Percentiles rank a stretch among this genome's conserved stretches.
Conservation (phyloP, 1,284 basidiomycete genomes). For the Ceratobasidium sp. region DNA sequence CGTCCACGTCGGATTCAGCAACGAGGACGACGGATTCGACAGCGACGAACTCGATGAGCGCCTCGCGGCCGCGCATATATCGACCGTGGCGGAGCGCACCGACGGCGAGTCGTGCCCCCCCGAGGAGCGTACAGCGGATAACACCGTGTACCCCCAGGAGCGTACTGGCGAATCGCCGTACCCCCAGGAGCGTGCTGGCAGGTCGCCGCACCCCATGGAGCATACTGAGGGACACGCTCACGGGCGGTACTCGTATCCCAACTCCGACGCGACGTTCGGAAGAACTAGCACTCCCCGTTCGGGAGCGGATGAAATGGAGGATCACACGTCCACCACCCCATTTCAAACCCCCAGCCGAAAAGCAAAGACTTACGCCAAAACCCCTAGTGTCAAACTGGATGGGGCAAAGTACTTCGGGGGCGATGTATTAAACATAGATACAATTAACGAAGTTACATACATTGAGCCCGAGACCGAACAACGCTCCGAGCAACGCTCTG, state of each 20-base stretch:
- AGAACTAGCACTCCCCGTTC: not conserved
- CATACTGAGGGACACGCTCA: not conserved
- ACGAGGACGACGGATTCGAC: too few species aligned
- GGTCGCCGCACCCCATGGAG: slow-evolving; percentile 8
- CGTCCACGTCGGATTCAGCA: not conserved
- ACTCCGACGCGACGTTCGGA: not conserved
- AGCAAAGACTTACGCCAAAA: not conserved
- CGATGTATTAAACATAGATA: not conserved
- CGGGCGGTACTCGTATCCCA: not conserved
- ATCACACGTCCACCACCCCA: not conserved
- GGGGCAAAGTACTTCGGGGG: not conserved
- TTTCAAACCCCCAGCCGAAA: not conserved
- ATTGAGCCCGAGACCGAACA: slow-evolving; percentile 1
- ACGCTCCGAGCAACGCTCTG: slow-evolving; percentile 20
- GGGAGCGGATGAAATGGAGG: not conserved
- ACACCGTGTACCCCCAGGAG: not conserved
- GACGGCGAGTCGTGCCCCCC: slow-evolving; percentile 11
- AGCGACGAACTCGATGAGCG: not conserved
- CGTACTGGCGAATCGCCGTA: not conserved
- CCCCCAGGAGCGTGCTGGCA: not conserved
- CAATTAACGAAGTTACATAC: too few species aligned
- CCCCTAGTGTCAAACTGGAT: not conserved
- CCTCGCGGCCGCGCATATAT: not conserved
- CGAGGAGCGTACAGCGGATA: not conserved
- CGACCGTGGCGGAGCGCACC: not conserved